Percentiles rank a stretch among this genome's conserved stretches.
Conservation (phyloP, 169 alveolate species). For the Eimeria falciformis region DNA sequence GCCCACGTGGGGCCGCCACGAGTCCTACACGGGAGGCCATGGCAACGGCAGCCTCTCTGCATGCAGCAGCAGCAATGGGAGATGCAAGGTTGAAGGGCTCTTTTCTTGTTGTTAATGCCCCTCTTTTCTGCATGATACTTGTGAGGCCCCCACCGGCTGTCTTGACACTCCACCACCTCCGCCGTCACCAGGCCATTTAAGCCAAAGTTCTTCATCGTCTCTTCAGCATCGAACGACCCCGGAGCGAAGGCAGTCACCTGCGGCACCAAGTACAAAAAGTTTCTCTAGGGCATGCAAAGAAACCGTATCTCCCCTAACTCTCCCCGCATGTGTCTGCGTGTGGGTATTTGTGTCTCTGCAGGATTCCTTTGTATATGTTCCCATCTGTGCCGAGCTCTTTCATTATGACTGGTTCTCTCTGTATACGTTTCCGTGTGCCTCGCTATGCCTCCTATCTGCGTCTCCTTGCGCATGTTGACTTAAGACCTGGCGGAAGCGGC, state of each 20-base stretch:
- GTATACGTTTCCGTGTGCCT: background rate
- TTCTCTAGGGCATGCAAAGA: background rate
- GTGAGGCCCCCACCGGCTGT: conserved; percentile 9
- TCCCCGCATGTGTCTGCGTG: background rate
- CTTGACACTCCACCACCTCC: conserved; percentile 55
- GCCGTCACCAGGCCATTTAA: conserved; percentile 1
- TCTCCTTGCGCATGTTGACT: background rate
- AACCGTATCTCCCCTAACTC: background rate
- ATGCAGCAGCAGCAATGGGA: background rate
- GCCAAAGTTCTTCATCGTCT: conserved; percentile 19
- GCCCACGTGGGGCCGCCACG: background rate
- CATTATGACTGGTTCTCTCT: background rate
- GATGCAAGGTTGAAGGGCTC: background rate
- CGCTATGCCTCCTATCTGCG: background rate
- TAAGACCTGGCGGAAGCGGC: background rate
- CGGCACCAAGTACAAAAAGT: background rate
- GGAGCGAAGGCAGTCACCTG: conserved; percentile 58
- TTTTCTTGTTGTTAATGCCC: background rate
- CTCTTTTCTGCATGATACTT: background rate
- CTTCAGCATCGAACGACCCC: conserved; percentile 43
- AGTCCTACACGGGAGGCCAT: conserved; percentile 30
- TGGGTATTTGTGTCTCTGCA: background rate
- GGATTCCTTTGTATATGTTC: background rate
- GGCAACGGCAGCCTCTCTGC: conserved; percentile 34
- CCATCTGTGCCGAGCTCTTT: background rate